Percentiles rank a stretch among this genome's conserved stretches.
Evolutionary conservation across 2,329 filamentous ascomycete species (phyloP).

Genomic region (Fusarium euwallaceae): DNA sequence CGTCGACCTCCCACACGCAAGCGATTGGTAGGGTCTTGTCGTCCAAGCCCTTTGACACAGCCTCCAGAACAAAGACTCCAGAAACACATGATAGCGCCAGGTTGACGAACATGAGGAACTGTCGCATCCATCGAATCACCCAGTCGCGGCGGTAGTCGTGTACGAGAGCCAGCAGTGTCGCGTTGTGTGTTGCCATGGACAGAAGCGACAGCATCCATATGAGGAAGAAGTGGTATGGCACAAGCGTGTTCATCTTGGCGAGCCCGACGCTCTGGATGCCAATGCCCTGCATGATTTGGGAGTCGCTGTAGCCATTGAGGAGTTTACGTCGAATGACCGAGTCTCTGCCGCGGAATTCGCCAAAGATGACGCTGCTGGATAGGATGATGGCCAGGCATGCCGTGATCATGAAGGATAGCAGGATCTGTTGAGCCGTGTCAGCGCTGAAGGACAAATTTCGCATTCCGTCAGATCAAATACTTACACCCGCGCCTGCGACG

Average conservation of each 20-base stretch:
- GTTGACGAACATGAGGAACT: constrained; percentile 76
- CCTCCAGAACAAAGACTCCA: constrained; percentile 69
- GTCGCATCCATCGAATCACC: constrained; percentile 75
- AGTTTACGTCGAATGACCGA: constrained; percentile 72
- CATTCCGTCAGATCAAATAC: constrained; percentile 53
- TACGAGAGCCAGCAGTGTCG: constrained; percentile 73
- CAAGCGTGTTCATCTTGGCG: constrained; percentile 68
- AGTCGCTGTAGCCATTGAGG: constrained; percentile 74
- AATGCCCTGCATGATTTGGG: constrained; percentile 77
- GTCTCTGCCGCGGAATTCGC: constrained; percentile 62
- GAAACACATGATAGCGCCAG: constrained; percentile 68
- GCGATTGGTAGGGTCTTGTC: constrained; percentile 69
- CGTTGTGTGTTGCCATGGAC: constrained; percentile 75
- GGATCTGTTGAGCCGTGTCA: constrained; percentile 43
- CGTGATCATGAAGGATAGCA: constrained; percentile 76
- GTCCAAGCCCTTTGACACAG: constrained; percentile 64
- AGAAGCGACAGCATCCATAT: constrained; percentile 77
- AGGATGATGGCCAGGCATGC: constrained; percentile 69
- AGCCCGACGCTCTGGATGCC: constrained; percentile 76
- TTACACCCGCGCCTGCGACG: constrained; percentile 65
- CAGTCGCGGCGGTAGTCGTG: constrained; percentile 76
- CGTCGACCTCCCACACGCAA: constrained; percentile 68
- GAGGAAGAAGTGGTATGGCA: constrained; percentile 78
- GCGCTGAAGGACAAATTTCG: constrained; percentile 5
- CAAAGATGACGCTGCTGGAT: constrained; percentile 68